These are phyloP conservation scores for Ananas comosus DNA, from an alignment of 176 grass and related monocot species.

Conservation along the genomic window DNA sequence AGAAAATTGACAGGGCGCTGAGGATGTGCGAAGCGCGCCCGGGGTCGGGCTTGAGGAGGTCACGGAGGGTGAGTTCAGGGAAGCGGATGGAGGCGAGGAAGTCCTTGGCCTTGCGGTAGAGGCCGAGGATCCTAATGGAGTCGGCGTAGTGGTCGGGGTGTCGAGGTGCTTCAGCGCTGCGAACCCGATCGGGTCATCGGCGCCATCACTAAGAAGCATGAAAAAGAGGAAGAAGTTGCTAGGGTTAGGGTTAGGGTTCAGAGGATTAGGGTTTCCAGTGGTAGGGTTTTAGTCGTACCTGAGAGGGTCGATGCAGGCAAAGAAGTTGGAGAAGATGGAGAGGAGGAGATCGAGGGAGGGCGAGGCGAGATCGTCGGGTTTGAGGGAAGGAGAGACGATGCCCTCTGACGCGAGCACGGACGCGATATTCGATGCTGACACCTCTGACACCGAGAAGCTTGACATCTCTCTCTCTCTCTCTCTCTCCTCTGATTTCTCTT, in stretches of 20 bases:
- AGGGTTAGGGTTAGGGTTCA: not conserved
- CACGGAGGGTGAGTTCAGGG: slow-evolving; percentile 31
- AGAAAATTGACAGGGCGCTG: slow-evolving; percentile 74
- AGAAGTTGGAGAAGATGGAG: slow-evolving; percentile 29
- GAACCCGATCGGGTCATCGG: slow-evolving; percentile 57
- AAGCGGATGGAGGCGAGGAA: slow-evolving; percentile 56
- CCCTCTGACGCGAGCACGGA: slow-evolving; percentile 14
- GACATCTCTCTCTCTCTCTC: slow-evolving; percentile 13
- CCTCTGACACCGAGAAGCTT: slow-evolving; percentile 39
- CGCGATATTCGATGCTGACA: slow-evolving; percentile 24
- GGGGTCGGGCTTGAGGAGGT: slow-evolving; percentile 43
- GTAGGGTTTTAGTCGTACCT: slow-evolving; percentile 4
- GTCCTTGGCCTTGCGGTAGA: slow-evolving; percentile 24
- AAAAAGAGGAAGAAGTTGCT: not conserved
- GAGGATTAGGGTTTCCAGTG: no score
- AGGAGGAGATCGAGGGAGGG: slow-evolving; percentile 34
- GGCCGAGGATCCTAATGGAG: slow-evolving; percentile 11
- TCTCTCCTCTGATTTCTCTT: no score
- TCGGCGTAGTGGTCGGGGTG: slow-evolving; percentile 43
- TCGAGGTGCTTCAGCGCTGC: slow-evolving; percentile 35
- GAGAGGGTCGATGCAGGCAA: slow-evolving; percentile 17
- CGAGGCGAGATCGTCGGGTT: slow-evolving; percentile 25
- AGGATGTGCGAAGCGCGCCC: slow-evolving; percentile 34
- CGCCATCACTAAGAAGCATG: slow-evolving; percentile 24
- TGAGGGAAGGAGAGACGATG: slow-evolving; percentile 30